These are phyloP conservation scores for Botryobasidium botryosum DNA, from an alignment of 768 basidiomycete genomes.

Conservation along the genomic window DNA sequence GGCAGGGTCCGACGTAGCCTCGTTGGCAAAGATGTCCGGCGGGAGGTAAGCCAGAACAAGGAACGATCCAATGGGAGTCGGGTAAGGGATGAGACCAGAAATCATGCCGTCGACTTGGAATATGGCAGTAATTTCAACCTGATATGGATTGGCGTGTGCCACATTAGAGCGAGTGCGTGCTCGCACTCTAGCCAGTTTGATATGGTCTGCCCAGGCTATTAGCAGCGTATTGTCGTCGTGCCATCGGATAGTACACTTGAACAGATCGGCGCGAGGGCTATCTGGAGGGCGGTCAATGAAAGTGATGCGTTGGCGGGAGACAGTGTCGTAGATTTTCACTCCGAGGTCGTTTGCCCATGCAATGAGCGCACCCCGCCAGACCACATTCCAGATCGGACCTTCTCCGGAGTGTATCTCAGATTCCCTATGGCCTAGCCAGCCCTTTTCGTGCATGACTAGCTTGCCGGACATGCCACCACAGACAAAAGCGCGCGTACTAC, in stretches of 20 bases:
- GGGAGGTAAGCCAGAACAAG: constrained; percentile 78
- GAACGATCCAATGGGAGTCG: constrained; percentile 37
- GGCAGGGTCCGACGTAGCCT: constrained; percentile 45
- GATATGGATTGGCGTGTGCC: constrained; percentile 19
- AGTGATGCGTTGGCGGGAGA: constrained; percentile 57
- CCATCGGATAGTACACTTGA: constrained; percentile 86
- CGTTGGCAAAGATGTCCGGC: constrained; percentile 55
- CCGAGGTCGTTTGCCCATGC: constrained; percentile 96
- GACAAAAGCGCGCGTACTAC: constrained; percentile 59
- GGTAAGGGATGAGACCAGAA: constrained; percentile 73
- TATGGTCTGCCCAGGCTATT: constrained; percentile 84
- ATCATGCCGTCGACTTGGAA: constrained; percentile 95
- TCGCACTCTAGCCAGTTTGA: constrained; percentile 76
- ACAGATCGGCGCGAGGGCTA: constrained; percentile 83
- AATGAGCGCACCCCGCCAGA: constrained; percentile 74
- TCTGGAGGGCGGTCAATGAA: constrained; percentile 70
- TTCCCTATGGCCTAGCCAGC: constrained; percentile 92
- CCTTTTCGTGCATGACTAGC: constrained; percentile 80
- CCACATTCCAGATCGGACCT: constrained; percentile 85
- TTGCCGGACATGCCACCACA: constrained; percentile 85
- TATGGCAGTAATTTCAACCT: constrained; percentile 79
- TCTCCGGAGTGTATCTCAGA: constrained; percentile 59
- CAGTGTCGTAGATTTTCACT: constrained; percentile 82
- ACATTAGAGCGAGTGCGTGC: constrained; percentile 33
- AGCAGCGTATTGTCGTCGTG: constrained; percentile 82